Conservation (phyloP, 495 filamentous ascomycete species). For the Lophium mytilinum region DNA sequence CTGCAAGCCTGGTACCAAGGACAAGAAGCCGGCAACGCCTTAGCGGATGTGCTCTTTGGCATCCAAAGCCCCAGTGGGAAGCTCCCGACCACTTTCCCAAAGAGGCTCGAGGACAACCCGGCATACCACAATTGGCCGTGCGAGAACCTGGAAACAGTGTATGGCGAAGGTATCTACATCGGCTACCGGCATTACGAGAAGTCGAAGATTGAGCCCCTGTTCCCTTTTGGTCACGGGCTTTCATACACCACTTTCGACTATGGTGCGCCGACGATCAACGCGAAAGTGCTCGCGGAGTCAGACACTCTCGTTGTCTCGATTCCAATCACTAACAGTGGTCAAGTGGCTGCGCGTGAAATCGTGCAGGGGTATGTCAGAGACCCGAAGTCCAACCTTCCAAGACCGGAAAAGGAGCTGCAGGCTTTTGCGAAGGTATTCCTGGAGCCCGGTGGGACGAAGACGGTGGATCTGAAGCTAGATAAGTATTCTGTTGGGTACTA, state of each 20-base stretch:
- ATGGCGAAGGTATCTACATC: conserved; percentile 74
- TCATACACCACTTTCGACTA: conserved; percentile 55
- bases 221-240: conserved; percentile 77
- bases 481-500: conserved; percentile 74
- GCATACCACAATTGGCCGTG: conserved; percentile 72
- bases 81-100: conserved; percentile 60
- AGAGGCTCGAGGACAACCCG: conserved; percentile 61
- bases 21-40: conserved; percentile 41
- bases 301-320: conserved; percentile 46
- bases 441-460: conserved; percentile 50
- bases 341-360: conserved; percentile 53
- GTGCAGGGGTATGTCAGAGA: conserved; percentile 59
- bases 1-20: conserved; percentile 55
- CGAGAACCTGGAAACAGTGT: conserved; percentile 66
- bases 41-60: conserved; percentile 62
- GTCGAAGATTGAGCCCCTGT: conserved; percentile 53
- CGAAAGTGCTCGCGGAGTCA: conserved; percentile 45
- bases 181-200: conserved; percentile 81
- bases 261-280: conserved; percentile 55
- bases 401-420: conserved; percentile 56
- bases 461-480: conserved; percentile 50
- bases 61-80: conserved; percentile 31
- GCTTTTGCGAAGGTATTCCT: conserved; percentile 62
- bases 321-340: conserved; percentile 49
- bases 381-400: conserved; percentile 51